Base-by-base conservation (phyloP, 805 yeast species). In the Yarrowia osloensis region DNA sequence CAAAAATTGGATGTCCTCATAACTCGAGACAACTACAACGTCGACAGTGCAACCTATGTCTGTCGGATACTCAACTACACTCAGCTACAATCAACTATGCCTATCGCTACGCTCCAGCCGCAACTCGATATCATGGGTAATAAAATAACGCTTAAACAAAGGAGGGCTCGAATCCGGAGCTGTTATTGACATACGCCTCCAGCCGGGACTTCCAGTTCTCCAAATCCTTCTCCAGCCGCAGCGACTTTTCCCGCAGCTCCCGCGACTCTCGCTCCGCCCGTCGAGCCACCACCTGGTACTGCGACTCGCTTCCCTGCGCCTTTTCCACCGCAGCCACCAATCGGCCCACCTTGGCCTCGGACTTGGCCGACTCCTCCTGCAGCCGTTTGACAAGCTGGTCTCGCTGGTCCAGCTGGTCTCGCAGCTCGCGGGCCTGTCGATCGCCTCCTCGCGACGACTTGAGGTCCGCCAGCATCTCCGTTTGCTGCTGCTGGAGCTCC, bases 281-380 rank as follows among this genome's bases (percentile, higher is more conserved):
- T 50, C 82, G 80, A 29, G 80, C 74, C 55, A 74, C 72, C 67
- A 78, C 68, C 50, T 77, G 72, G 61, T 77, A 74, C 67, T 79
- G 75, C 24, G 81, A 72, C 70, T 81, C 81, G 37, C 77, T 74
- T 31, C 73, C 74, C 67, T 76, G 81, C 22, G 80, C 69, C 19
- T 70, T 57, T 29, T 73, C 76, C 29, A 80, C 68, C 19, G 73
- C 76, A 35, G 70, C 77, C 70, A 72, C 81, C 78, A 79, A 78
- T 74, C 74, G 80, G 35, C 71, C 73, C 31, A 84, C 78, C 65
- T 81, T 80, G 66, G 79, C 80, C 68, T 85, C 88, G 67, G 80
- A 78, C 66, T 81, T 80, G 69, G 81, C 80, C 68, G 83, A 81
- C 69, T 86, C 90, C 67, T 85, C 86, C 69, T 83, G 81, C 39